These are phyloP conservation scores for Hypoxylon sp. DNA, from an alignment of 2,329 filamentous ascomycete species.

Conservation along the genomic window DNA sequence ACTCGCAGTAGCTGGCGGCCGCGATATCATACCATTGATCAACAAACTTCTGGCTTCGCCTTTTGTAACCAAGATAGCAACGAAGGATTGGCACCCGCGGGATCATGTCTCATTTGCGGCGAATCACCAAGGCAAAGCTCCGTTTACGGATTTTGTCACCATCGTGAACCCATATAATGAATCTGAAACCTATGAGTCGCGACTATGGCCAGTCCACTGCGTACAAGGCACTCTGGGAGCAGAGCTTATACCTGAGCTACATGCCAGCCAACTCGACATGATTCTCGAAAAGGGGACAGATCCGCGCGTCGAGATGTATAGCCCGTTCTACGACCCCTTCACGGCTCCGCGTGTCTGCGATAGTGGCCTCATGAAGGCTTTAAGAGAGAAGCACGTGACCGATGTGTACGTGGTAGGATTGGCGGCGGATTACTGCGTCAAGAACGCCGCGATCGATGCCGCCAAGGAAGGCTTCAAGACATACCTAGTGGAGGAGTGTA, in stretches of 20 bases:
- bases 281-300: slow-evolving; percentile 85
- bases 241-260: slow-evolving; percentile 79
- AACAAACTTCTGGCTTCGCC: slow-evolving; percentile 81
- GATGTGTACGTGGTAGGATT: slow-evolving; percentile 90
- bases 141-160: slow-evolving; percentile 75
- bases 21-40: slow-evolving; percentile 77
- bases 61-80: slow-evolving; percentile 83
- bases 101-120: slow-evolving; percentile 90
- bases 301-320: slow-evolving; percentile 89
- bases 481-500: slow-evolving; percentile 84
- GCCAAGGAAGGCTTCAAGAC: slow-evolving; percentile 80
- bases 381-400: slow-evolving; percentile 74
- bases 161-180: slow-evolving; percentile 78
- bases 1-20: slow-evolving; percentile 84
- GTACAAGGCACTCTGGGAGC: slow-evolving; percentile 81
- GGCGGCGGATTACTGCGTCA: slow-evolving; percentile 92
- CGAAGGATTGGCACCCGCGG: slow-evolving; percentile 90
- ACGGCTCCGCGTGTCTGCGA: slow-evolving; percentile 70
- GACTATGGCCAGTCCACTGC: slow-evolving; percentile 93
- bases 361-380: slow-evolving; percentile 71
- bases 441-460: slow-evolving; percentile 84
- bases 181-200: slow-evolving; percentile 73
- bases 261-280: slow-evolving; percentile 70
- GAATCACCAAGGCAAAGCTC: slow-evolving; percentile 78
- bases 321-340: slow-evolving; percentile 89